Evolutionary conservation across 164 flowering plant species (phyloP), one percentile per base, ranked within the genome.

Genomic region (Sextonia rubra): DNA sequence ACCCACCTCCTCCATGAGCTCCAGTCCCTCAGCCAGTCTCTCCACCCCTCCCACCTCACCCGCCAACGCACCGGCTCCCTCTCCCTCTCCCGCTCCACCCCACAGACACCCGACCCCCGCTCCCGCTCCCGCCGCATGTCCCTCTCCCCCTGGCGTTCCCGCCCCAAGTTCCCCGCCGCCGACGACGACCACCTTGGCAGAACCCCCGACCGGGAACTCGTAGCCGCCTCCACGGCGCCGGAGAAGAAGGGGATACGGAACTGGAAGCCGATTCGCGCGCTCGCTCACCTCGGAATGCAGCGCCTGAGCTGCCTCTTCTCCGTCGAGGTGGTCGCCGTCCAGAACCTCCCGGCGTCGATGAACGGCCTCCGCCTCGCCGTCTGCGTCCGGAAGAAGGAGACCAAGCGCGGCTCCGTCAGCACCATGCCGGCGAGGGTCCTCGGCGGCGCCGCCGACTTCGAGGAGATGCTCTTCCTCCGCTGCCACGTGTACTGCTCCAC

Each of bases 241-340:
- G 85, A 85, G 73, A 92, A 88, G 86, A 89, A 88, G 75, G 96
- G 96, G 44, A 65, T 94, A 23, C 89, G 95, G 98, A 90, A 83
- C 24, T 94, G 98, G 98, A 91, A 94, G 83, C 93, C 98, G 1
- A 87, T 94, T 60, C 81, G 97, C 30, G 98, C 90, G 6, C 80
- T 94, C 32, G 73, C 91, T 1, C 97, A 87, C 68, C 87, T 94
- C 32, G 85, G 89, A 24, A 94, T 83, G 97, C 91, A 88, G 78
- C 89, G 90, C 70, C 37, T 92, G 75, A 87, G 93, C 72, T 89
- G 91, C 63, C 73, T 94, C 79, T 88, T 94, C 76, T 94, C 98
- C 17, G 90, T 94, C 2, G 98, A 94, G 73, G 93, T 94, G 14
- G 94, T 91, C 3, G 69, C 86, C 0, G 84, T 83, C 6, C 94